Percentiles rank a stretch among this genome's conserved stretches.
Conservation (phyloP, 1,284 basidiomycete species). For the Athelia psychrophila region DNA sequence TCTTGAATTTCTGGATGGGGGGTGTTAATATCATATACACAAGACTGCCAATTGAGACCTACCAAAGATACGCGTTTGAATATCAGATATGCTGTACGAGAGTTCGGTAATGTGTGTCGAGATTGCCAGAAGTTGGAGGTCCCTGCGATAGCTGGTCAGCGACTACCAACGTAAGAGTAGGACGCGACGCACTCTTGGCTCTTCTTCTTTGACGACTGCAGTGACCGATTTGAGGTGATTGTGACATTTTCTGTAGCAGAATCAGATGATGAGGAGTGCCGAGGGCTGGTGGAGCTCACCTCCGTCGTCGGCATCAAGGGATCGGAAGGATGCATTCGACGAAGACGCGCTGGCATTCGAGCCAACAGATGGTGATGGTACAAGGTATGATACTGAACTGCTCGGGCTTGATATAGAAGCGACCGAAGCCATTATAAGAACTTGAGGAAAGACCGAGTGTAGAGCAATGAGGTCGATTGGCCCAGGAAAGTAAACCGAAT, state of each 20-base stretch:
- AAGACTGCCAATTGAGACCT: slow-evolving; percentile 18
- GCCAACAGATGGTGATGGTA: background rate
- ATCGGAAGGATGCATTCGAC: slow-evolving; percentile 16
- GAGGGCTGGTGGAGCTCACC: slow-evolving; percentile 36
- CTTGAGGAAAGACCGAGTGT: slow-evolving; percentile 19
- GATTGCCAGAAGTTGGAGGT: slow-evolving; percentile 69
- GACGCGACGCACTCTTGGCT: slow-evolving; percentile 40
- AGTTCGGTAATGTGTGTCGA: slow-evolving; percentile 84
- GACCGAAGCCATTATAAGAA: background rate
- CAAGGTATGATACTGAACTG: background rate
- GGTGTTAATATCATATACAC: slow-evolving; percentile 2
- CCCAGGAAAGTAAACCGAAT: slow-evolving; percentile 6
- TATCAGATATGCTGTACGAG: slow-evolving; percentile 79
- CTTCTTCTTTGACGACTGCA: slow-evolving; percentile 40
- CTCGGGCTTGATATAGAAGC: background rate
- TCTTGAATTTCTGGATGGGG: slow-evolving; percentile 71
- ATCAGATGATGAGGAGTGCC: slow-evolving; percentile 7
- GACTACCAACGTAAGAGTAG: slow-evolving; percentile 9
- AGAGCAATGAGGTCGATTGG: slow-evolving; percentile 17
- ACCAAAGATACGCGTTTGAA: slow-evolving; percentile 87
- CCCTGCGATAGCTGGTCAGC: slow-evolving; percentile 36
- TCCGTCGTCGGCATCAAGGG: slow-evolving; percentile 44
- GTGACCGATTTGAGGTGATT: slow-evolving; percentile 50
- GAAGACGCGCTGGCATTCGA: background rate
- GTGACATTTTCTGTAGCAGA: slow-evolving; percentile 59